Conservation (phyloP, 2,329 filamentous ascomycete species). For the Sporothrix variecibatus region DNA sequence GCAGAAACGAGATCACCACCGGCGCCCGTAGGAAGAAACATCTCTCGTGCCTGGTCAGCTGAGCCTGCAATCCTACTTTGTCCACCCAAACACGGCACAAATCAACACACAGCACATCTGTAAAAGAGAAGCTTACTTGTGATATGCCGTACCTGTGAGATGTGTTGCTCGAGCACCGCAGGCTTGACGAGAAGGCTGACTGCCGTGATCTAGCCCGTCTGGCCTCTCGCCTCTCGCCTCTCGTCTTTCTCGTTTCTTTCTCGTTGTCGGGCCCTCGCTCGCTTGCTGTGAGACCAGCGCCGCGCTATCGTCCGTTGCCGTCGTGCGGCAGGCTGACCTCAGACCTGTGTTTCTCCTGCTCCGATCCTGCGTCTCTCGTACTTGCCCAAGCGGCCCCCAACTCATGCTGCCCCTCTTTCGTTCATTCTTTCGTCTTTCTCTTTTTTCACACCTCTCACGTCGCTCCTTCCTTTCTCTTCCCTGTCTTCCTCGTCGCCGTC, state of each 20-base stretch:
- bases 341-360: constrained; percentile 18
- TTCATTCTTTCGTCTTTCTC: neutral
- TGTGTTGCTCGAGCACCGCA: neutral
- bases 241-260: neutral
- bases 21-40: neutral
- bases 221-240: neutral
- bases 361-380: neutral
- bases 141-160: neutral
- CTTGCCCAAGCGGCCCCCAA: neutral
- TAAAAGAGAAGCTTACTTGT: neutral
- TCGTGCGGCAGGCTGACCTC: constrained; percentile 17
- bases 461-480: neutral
- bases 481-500: too few relatives aligned
- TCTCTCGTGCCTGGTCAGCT: neutral
- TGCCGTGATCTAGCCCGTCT: neutral
- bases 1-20: constrained; percentile 18
- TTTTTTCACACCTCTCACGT: neutral
- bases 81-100: neutral
- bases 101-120: neutral
- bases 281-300: constrained; percentile 11
- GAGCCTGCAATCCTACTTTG: neutral
- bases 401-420: neutral
- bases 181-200: neutral
- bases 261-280: neutral
- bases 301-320: constrained; percentile 3